Base-by-base conservation (phyloP, 2,329 filamentous ascomycete genomes). In the Beauveria brongniartii region DNA sequence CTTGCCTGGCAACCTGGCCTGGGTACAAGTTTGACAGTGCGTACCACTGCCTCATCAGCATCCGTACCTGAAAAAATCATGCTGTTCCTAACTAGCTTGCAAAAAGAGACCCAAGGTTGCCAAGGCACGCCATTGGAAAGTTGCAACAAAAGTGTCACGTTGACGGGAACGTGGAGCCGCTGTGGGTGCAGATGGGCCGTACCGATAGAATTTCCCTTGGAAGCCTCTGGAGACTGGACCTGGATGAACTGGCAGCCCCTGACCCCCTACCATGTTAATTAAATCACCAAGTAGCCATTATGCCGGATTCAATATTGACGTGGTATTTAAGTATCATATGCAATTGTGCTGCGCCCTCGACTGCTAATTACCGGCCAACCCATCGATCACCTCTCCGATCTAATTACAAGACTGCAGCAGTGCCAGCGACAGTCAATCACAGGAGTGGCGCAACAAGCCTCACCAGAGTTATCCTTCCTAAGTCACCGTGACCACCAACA, bases 101-200 rank as follows among this genome's bases (percentile, higher is more conserved):
- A 37, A 3, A 20, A 52, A 22, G 10, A 40, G 6, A 28, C 48
- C n/a, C n/a, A 44, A 46, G n/a, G 16, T 20, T 16, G 12, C 51
- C 51, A 55, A 16, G 8, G 24, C 24, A 22, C 24, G 26, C 26
- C 54, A 47, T 41, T 28, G 24, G 28, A 16, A 34, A 28, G 18
- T 20, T 10, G 37, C 20, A 47, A 46, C 12, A 48, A 40, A 40
- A 40, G n/a, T 22, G 34, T 48, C 54, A 48, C 44, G 34, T 50
- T 57, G 44, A n/a, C 34, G 55, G 55, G 46, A 37, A 52, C 56
- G 47, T 59, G 56, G 56, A 59, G 56, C 56, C 56, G 56, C 56
- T 44, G 56, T 37, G 47, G 56, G 34, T 44, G 56, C 47, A 43
- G 34, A 59, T 52, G 56, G 56, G 22, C 56, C 56, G 56, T 59